Percentiles rank a stretch among this genome's conserved stretches.
Conservation (phyloP, 148 eudicot genomes). For the Spergularia bocconei region DNA sequence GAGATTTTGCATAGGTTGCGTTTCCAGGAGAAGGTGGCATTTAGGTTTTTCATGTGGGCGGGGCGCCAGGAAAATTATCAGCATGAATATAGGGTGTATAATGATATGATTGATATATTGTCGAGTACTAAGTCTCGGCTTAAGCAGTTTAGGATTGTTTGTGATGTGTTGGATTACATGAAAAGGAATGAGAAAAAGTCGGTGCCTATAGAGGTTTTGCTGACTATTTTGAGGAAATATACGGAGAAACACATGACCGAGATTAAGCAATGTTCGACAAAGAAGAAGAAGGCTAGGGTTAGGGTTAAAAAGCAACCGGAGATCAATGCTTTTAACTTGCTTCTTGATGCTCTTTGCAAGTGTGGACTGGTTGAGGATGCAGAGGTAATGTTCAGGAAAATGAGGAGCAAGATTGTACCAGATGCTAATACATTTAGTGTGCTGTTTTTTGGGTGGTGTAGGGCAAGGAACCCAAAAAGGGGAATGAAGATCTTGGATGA, state of each 20-base stretch:
- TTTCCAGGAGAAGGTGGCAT: conserved; percentile 73
- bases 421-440: conserved; percentile 68
- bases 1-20: conserved; percentile 57
- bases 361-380: conserved; percentile 80
- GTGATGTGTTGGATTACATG: conserved; percentile 88
- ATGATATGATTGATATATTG: conserved; percentile 84
- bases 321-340: conserved; percentile 73
- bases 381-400: conserved; percentile 54
- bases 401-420: conserved; percentile 53
- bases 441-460: conserved; percentile 96
- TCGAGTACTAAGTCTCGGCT: conserved; percentile 71
- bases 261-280: conserved; percentile 70
- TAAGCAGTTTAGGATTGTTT: conserved; percentile 68
- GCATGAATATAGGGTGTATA: conserved; percentile 69
- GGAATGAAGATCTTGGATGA: conserved; percentile 69
- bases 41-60: conserved; percentile 94
- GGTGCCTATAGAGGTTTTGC: conserved; percentile 66
- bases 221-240: conserved; percentile 59
- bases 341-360: conserved; percentile 88
- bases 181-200: conserved; percentile 60
- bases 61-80: conserved; percentile 55
- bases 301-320: conserved; percentile 69
- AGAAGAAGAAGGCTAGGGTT: conserved; percentile 69
- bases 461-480: conserved; percentile 67
- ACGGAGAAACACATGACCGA: conserved; percentile 75